Evolutionary conservation across 2,329 filamentous ascomycete genomes (phyloP).

Genomic region (Aspergillus luchuensis): DNA sequence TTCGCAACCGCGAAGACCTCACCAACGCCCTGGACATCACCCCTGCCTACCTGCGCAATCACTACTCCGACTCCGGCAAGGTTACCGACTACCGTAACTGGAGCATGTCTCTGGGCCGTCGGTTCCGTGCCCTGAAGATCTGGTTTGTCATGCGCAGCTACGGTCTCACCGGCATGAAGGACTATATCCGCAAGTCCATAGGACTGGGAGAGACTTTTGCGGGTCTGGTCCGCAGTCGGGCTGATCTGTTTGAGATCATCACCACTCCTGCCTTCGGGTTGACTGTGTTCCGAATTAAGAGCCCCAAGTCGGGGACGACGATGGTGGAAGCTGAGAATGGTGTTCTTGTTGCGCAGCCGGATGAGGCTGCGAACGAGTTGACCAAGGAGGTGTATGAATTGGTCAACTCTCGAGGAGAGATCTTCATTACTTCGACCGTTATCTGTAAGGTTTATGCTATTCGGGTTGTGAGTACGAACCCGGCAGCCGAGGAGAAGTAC

Average conservation of each 20-base stretch:
- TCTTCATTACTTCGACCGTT: slow-evolving; percentile 79
- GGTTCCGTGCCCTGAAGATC: slow-evolving; percentile 87
- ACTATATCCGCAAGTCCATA: slow-evolving; percentile 71
- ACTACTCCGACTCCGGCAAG: slow-evolving; percentile 75
- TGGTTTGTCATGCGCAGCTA: slow-evolving; percentile 92
- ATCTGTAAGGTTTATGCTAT: slow-evolving; percentile 76
- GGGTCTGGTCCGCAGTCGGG: slow-evolving; percentile 57
- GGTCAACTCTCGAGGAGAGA: slow-evolving; percentile 72
- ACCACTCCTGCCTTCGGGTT: slow-evolving; percentile 76
- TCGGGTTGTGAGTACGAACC: slow-evolving; percentile 74
- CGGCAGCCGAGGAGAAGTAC: slow-evolving; percentile 70
- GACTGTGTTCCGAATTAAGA: slow-evolving; percentile 70
- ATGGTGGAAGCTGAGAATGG: neutral
- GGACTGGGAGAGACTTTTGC: slow-evolving; percentile 71
- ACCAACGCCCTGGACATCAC: slow-evolving; percentile 76
- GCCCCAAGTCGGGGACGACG: slow-evolving; percentile 27
- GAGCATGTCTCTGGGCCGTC: slow-evolving; percentile 88
- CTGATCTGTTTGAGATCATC: slow-evolving; percentile 75
- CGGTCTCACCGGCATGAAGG: slow-evolving; percentile 73
- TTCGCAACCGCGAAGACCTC: slow-evolving; percentile 74
- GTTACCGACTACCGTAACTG: slow-evolving; percentile 97
- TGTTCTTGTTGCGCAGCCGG: slow-evolving; percentile 28
- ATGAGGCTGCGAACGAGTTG: slow-evolving; percentile 63
- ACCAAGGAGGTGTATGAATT: slow-evolving; percentile 76
- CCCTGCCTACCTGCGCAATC: slow-evolving; percentile 79